phyloP scores from a whole-genome alignment of 768 basidiomycete species.

The Tulasnella sp. region DNA sequence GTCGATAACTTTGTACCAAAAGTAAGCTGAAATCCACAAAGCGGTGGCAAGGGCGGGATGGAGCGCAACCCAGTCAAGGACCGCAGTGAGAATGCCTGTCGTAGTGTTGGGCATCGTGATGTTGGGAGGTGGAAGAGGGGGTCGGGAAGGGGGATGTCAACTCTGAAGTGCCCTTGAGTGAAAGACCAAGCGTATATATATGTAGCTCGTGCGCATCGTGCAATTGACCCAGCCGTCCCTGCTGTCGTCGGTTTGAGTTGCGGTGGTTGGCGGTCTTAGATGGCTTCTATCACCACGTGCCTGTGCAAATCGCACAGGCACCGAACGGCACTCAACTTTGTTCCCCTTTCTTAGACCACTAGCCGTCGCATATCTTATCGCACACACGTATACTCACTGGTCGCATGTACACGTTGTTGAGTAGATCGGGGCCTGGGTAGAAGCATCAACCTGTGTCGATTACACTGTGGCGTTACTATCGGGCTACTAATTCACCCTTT shows the following conservation, averaged over 20 bases:
- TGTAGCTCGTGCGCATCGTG: not conserved
- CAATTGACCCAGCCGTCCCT: not conserved
- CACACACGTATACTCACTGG: no score
- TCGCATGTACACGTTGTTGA: no score
- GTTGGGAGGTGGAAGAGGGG: not conserved
- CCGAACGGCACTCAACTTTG: no score
- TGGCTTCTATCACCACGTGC: no score
- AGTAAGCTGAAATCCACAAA: not conserved
- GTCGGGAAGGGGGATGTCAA: not conserved
- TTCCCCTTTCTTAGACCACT: no score
- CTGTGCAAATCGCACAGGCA: no score
- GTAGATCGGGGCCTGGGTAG: no score
- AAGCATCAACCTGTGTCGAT: no score
- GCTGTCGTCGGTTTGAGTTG: not conserved
- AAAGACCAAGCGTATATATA: not conserved
- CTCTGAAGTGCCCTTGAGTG: no score
- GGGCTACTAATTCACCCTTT: no score
- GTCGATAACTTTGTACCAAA: not conserved
- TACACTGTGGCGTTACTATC: no score
- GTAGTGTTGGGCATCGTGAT: not conserved
- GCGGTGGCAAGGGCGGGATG: not conserved
- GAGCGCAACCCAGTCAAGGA: not conserved
- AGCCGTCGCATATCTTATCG: no score
- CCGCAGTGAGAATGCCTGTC: not conserved
- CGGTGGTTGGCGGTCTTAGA: constrained; percentile 2